Base-by-base conservation (phyloP, 2,329 filamentous ascomycete species). In the Diaporthe nobilis region DNA sequence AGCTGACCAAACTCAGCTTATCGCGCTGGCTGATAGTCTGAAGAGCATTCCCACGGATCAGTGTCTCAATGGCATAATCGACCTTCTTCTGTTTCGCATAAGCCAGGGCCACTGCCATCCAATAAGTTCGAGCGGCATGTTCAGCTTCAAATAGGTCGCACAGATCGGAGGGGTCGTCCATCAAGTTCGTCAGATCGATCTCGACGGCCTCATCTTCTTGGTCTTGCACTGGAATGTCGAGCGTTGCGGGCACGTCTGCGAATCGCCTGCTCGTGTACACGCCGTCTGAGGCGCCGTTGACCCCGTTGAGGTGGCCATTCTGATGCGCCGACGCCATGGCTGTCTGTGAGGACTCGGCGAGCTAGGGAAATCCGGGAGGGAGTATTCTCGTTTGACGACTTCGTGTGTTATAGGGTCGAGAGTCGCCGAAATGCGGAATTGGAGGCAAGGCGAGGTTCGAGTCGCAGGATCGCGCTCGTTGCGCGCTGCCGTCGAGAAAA, bases 21-120 rank as follows among this genome's bases (percentile, higher is more conserved):
- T 98, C 96, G 79, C 96, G 94, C 57, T 92, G 90, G 78, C 92
- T 93, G 80, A 92, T 92, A 74, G 88, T 89, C 80, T 95, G 92
- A 80, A 92, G 89, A 77, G 94, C 94, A 77, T 90, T 89, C 67
- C 94, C 95, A 81, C 94, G 94, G 68, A 92, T 91, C 79, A 93
- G 86, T 87, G 93, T 92, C 83, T 93, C 92, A 80, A 93, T 93
- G 75, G 92, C 91, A 86, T 97, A 94, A 82, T 98, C 96, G 77
- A 97, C 91, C 86, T 98, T 98, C 82, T 93, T 93, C 86, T 98
- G 95, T 86, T 98, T 99, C 55, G 97, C 96, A 82, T 99, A 99
- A 65, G 96, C 96, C 76, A 98, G 89, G 57, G 97, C 94, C 79
- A 98, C 97, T n/a, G 95, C 96, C 89, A 99, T 96, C 97, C 97